Conservation (phyloP, 495 filamentous ascomycete species). For the Tuber indicum region DNA sequence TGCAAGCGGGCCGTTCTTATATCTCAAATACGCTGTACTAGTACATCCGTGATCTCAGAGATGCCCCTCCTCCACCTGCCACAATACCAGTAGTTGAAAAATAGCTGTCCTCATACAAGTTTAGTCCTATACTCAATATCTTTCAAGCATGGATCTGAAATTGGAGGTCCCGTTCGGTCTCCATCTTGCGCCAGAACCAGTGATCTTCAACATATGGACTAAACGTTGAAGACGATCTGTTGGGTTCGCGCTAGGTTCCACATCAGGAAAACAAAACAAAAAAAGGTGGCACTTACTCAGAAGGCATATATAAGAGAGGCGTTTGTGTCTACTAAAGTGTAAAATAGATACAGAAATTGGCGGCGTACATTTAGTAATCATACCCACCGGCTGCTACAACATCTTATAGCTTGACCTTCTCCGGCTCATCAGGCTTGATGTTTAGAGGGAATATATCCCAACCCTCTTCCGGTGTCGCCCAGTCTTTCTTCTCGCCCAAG, state of each 20-base stretch:
- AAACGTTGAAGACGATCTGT: constrained; percentile 37
- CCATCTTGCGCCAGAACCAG: constrained; percentile 33
- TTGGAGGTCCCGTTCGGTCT: constrained; percentile 21
- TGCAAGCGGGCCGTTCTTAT: background rate
- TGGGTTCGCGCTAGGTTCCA: constrained; percentile 22
- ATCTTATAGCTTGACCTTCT: constrained; percentile 19
- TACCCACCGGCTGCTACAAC: background rate
- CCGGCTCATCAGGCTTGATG: constrained; percentile 45
- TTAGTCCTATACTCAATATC: constrained; percentile 35
- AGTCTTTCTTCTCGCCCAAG: constrained; percentile 77
- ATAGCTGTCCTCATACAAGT: background rate
- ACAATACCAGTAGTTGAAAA: background rate
- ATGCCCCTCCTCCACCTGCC: background rate
- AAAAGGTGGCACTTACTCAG: background rate
- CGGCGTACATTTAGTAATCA: background rate
- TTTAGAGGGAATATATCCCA: constrained; percentile 47
- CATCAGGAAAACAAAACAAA: background rate
- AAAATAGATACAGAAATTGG: constrained; percentile 6
- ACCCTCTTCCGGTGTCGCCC: constrained; percentile 51
- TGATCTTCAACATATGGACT: constrained; percentile 37
- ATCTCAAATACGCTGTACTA: background rate
- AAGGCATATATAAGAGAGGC: background rate
- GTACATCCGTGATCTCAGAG: background rate
- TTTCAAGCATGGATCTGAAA: constrained; percentile 36
- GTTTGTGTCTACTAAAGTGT: background rate